Conservation (phyloP, 2,329 filamentous ascomycete genomes). For the Aspergillus terreus region DNA sequence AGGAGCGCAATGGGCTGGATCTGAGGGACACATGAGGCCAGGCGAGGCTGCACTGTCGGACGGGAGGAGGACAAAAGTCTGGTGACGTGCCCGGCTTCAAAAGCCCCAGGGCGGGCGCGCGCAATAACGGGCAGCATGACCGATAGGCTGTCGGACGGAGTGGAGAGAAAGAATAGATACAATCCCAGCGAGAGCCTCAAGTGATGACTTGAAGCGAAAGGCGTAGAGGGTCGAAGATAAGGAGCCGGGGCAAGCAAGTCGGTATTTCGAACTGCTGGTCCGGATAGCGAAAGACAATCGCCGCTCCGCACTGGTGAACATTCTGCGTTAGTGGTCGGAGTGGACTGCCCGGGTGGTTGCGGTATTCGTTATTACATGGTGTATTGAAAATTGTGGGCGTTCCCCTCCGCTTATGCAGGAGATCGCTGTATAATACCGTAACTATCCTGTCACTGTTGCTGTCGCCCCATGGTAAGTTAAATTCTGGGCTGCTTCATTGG, state of each 20-base stretch:
- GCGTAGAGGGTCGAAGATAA: background rate
- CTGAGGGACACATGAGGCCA: conserved; percentile 29
- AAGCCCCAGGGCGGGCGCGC: conserved; percentile 24
- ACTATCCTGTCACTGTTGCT: background rate
- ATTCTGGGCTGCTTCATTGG: conserved; percentile 8
- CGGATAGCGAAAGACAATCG: background rate
- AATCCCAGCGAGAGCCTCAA: background rate
- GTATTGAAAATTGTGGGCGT: too few species aligned
- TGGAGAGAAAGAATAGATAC: background rate
- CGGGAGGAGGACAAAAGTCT: conserved; percentile 15
- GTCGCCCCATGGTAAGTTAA: conserved; percentile 2
- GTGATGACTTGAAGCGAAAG: background rate
- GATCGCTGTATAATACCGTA: conserved; percentile 1
- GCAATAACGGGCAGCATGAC: conserved; percentile 25
- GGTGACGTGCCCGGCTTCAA: conserved; percentile 21
- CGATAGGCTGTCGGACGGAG: background rate
- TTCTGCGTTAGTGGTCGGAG: conserved; percentile 13
- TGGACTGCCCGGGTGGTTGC: background rate
- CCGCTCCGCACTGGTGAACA: background rate
- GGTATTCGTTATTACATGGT: too few species aligned
- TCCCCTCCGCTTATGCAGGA: too few species aligned
- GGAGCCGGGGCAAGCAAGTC: background rate
- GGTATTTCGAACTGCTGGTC: background rate
- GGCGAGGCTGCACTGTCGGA: conserved; percentile 24
- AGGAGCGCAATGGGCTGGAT: conserved; percentile 36